phyloP scores from a whole-genome alignment of 1,284 basidiomycete genomes.

The Crucibulum cyathiforme region DNA sequence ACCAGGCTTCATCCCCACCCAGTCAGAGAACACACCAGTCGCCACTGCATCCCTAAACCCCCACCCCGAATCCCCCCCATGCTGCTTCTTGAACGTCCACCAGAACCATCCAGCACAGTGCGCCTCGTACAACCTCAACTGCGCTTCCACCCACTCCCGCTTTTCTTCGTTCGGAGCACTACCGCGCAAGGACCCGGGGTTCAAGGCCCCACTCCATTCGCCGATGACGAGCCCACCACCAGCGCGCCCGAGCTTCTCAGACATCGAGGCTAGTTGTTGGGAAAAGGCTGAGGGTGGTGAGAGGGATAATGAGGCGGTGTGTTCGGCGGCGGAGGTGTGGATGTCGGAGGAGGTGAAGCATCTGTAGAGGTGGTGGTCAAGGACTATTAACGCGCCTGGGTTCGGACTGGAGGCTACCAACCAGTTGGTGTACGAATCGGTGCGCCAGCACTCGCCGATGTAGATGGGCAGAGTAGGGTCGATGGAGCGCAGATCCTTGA shows the following conservation, averaged over 20 bases:
- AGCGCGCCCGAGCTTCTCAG: slow-evolving; percentile 49
- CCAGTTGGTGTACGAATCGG: slow-evolving; percentile 70
- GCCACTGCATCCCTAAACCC: slow-evolving; percentile 73
- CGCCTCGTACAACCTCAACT: slow-evolving; percentile 73
- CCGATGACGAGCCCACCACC: slow-evolving; percentile 74
- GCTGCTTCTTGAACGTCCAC: slow-evolving; percentile 88
- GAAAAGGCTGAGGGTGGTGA: slow-evolving; percentile 30
- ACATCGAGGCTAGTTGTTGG: too few relatives aligned
- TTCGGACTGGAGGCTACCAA: slow-evolving; percentile 42
- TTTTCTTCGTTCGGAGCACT: slow-evolving; percentile 46
- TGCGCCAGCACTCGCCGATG: slow-evolving; percentile 82
- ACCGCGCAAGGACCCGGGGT: slow-evolving; percentile 67
- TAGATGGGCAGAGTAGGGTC: slow-evolving; percentile 69
- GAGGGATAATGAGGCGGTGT: slow-evolving; percentile 55
- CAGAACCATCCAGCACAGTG: slow-evolving; percentile 82
- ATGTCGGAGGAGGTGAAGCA: slow-evolving; percentile 78
- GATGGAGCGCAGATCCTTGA: slow-evolving; percentile 60
- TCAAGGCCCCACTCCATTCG: slow-evolving; percentile 87
- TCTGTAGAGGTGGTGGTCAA: slow-evolving; percentile 89
- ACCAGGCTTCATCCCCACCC: slow-evolving; percentile 29
- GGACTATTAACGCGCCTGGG: slow-evolving; percentile 55
- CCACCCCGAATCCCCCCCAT: slow-evolving; percentile 78
- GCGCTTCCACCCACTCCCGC: slow-evolving; percentile 65
- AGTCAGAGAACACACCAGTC: slow-evolving; percentile 65
- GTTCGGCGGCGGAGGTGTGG: slow-evolving; percentile 60